These are phyloP conservation scores for Conidiobolus incongruus DNA, from an alignment of 371 early-diverging fungal genomes.

Conservation along the genomic window DNA sequence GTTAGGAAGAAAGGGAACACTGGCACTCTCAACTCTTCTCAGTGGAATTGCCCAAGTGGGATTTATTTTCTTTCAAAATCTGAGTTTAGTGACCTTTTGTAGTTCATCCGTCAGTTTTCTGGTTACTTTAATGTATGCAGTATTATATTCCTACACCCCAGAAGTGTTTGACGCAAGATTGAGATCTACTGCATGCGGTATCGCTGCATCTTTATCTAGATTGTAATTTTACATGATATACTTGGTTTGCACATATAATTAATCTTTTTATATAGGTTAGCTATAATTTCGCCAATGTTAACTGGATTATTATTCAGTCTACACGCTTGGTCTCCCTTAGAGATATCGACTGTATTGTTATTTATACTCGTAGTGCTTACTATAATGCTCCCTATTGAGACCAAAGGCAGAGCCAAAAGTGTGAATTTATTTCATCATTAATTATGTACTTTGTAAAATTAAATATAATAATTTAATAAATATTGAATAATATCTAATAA, in stretches of 20 bases:
- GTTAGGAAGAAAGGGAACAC: conserved; percentile 59
- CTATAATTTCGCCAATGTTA: conserved; percentile 48
- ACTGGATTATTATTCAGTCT: conserved; percentile 37
- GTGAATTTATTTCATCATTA: no score
- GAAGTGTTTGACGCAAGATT: conserved; percentile 62
- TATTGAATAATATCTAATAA: no score
- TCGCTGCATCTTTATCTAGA: conserved; percentile 50
- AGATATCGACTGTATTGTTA: conserved; percentile 34
- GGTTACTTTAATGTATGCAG: conserved; percentile 58
- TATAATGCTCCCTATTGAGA: conserved; percentile 43
- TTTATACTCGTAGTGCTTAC: conserved; percentile 30
- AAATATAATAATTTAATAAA: no score
- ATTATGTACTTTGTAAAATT: no score
- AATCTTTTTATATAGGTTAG: conserved; percentile 15
- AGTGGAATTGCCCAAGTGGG: conserved; percentile 35
- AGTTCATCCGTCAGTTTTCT: conserved; percentile 42
- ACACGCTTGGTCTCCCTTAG: conserved; percentile 32
- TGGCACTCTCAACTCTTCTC: conserved; percentile 51
- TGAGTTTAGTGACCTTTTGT: conserved; percentile 29
- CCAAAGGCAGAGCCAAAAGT: conserved; percentile 11
- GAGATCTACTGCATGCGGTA: conserved; percentile 61
- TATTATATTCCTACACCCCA: conserved; percentile 67
- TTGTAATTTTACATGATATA: conserved; percentile 12
- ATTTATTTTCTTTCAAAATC: conserved; percentile 26
- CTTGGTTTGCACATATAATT: neutral